Conservation (phyloP, 305 asterid species). For the Rubia tinctorum region DNA sequence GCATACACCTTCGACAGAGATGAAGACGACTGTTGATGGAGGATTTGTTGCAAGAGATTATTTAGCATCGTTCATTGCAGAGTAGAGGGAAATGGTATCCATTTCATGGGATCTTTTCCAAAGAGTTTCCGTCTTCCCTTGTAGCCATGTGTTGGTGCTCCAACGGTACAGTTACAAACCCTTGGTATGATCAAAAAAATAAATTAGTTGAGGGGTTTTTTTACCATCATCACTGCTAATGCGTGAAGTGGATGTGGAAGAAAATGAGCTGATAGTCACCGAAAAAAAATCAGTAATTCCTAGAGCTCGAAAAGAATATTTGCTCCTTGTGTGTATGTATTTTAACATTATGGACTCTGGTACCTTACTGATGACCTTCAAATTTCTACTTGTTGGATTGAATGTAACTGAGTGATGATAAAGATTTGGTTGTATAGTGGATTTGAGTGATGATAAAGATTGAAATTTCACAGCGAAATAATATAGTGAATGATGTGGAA, state of each 20-base stretch:
- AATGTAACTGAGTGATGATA: not conserved
- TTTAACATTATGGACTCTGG: not conserved
- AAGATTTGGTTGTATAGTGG: no score
- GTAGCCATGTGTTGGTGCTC: constrained; percentile 81
- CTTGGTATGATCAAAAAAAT: not conserved
- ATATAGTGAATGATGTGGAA: no score
- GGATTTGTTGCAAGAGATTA: no score
- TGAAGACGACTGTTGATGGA: no score
- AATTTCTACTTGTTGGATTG: not conserved
- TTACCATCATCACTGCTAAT: not conserved
- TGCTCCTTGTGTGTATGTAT: not conserved
- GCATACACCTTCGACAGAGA: no score
- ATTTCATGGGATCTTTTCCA: not conserved
- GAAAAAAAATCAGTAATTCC: not conserved
- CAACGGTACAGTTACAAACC: constrained; percentile 50
- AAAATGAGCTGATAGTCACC: constrained; percentile 2
- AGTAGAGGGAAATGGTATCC: no score
- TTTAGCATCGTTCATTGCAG: no score
- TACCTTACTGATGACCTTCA: not conserved
- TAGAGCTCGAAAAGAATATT: not conserved
- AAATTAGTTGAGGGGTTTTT: not conserved
- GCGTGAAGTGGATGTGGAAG: not conserved
- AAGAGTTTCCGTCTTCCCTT: constrained; percentile 6
- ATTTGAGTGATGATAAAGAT: no score
- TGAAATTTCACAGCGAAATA: no score